A percentile compares a stretch with the other conserved stretches of the same genome.
phyloP scores from a whole-genome alignment of 345 rosid species.

The Eucalyptus cladocalyx region DNA sequence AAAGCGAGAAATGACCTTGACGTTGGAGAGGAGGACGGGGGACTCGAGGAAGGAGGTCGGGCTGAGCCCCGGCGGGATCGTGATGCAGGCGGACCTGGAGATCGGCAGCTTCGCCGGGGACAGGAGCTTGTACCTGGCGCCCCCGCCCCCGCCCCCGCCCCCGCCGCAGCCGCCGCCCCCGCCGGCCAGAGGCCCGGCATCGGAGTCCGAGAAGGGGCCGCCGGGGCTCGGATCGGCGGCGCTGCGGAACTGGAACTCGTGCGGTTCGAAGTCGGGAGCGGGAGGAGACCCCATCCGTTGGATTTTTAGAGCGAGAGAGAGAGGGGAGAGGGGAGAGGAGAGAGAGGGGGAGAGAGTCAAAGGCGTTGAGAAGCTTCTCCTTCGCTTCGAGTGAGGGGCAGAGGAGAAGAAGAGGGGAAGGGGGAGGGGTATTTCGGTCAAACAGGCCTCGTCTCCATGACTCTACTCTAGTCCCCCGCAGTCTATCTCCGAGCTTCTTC shows the following conservation, averaged over 20 bases:
- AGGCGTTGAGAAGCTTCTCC: background rate
- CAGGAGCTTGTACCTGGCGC: constrained; percentile 89
- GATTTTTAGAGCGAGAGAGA: background rate
- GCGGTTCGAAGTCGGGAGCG: background rate
- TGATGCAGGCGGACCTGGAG: constrained; percentile 70
- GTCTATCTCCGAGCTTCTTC: background rate
- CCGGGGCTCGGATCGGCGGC: constrained; percentile 7
- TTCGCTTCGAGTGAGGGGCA: background rate
- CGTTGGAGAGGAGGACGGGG: constrained; percentile 87
- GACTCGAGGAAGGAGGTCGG: constrained; percentile 96
- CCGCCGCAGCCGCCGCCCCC: constrained; percentile 8
- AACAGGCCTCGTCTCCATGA: background rate
- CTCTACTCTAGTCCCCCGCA: background rate
- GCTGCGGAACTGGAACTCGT: background rate
- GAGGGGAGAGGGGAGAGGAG: accelerated
- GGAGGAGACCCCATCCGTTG: background rate
- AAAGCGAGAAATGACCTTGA: constrained; percentile 57
- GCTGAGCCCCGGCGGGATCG: constrained; percentile 83
- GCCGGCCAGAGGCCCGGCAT: background rate
- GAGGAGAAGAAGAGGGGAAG: background rate
- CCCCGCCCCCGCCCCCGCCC: background rate
- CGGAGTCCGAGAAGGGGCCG: background rate
- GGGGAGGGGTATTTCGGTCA: background rate
- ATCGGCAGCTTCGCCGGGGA: constrained; percentile 99
- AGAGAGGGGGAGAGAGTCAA: background rate